These are phyloP conservation scores for Takashimella koratensis DNA, from an alignment of 1,284 basidiomycete species.

Conservation along the genomic window DNA sequence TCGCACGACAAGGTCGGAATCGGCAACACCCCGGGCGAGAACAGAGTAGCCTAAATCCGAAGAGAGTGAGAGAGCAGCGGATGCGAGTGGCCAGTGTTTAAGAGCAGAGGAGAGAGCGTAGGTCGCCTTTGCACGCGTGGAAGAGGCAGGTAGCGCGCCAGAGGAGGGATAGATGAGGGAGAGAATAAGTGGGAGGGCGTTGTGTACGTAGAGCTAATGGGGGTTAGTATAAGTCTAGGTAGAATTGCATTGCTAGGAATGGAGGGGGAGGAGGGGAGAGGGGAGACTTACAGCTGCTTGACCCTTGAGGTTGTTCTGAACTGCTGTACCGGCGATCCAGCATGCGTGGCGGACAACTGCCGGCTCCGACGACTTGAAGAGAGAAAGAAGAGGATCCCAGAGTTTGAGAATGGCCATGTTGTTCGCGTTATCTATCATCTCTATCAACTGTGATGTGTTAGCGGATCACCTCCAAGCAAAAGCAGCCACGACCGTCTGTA, in stretches of 20 bases:
- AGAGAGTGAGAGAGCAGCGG: constrained; percentile 17
- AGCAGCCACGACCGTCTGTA: neutral
- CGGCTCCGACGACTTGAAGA: constrained; percentile 61
- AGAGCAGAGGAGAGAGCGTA: constrained; percentile 81
- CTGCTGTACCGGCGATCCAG: constrained; percentile 90
- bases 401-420: constrained; percentile 78
- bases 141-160: constrained; percentile 40
- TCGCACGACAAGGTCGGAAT: constrained; percentile 72
- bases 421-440: constrained; percentile 94
- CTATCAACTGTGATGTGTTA: constrained; percentile 63
- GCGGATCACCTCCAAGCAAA: neutral
- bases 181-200: constrained; percentile 66
- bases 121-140: constrained; percentile 69
- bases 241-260: constrained; percentile 3
- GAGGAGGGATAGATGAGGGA: constrained; percentile 59
- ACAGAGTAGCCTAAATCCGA: constrained; percentile 25
- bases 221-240: too few species aligned
- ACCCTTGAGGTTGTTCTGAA: constrained; percentile 91
- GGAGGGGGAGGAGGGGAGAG: neutral
- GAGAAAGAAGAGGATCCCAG: constrained; percentile 74
- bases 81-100: constrained; percentile 58
- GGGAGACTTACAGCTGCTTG: constrained; percentile 68
- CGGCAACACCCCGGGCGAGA: constrained; percentile 49
- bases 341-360: constrained; percentile 68
- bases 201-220: constrained; percentile 68